phyloP scores from a whole-genome alignment of 352 stramenopile species.

The Nothophytophthora sp. region DNA sequence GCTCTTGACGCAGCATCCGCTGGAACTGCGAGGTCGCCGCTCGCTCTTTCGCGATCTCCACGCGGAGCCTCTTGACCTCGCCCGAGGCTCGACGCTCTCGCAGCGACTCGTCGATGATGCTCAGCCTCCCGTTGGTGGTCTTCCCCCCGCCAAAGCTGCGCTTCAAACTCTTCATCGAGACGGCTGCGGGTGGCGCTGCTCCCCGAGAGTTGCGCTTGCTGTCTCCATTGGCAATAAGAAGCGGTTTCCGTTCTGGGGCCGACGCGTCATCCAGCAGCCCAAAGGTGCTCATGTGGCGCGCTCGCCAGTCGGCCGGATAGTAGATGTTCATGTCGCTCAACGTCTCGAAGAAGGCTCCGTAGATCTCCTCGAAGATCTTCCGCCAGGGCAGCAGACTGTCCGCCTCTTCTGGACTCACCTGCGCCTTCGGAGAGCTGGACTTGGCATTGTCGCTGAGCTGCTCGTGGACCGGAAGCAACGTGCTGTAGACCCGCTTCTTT shows the following conservation, averaged over 20 bases:
- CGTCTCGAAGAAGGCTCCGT: constrained; percentile 61
- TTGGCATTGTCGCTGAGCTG: constrained; percentile 14
- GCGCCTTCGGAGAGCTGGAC: too few relatives aligned
- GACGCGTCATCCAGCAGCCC: constrained; percentile 11
- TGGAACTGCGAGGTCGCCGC: constrained; percentile 51
- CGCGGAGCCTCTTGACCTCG: constrained; percentile 45
- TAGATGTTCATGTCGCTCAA: constrained; percentile 50
- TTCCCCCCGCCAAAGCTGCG: constrained; percentile 30
- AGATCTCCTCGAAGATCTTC: constrained; percentile 59
- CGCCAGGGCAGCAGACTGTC: constrained; percentile 48
- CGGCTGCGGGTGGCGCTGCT: constrained; percentile 15
- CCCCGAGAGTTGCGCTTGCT: constrained; percentile 6
- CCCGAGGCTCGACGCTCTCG: constrained; percentile 26
- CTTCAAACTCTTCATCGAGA: constrained; percentile 39
- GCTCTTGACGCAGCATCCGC: constrained; percentile 57
- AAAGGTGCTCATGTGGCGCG: constrained; percentile 12
- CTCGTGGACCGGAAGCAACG: constrained; percentile 57
- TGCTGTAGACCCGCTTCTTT: constrained; percentile 57
- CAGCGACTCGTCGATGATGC: constrained; percentile 10
- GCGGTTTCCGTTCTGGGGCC: neutral
- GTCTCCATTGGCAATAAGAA: neutral
- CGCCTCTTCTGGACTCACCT: constrained; percentile 17
- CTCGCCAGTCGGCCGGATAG: constrained; percentile 29
- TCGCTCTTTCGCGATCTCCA: constrained; percentile 58
- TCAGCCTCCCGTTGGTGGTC: constrained; percentile 1